Percentiles rank a stretch among this genome's conserved stretches.
Evolutionary conservation across 345 rosid genomes (phyloP).

Genomic region (Ceriops decandra): DNA sequence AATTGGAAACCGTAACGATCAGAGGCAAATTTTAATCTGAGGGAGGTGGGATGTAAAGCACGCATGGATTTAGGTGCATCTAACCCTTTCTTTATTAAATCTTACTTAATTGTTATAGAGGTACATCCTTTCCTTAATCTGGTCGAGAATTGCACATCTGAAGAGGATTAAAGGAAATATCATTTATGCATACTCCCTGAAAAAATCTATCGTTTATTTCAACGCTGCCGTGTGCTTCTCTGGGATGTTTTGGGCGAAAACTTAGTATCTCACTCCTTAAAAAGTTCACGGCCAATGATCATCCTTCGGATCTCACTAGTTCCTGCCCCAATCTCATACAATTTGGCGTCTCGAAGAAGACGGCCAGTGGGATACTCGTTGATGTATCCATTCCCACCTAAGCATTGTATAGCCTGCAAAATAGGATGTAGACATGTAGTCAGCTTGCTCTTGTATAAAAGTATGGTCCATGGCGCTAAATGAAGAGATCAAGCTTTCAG

Average conservation of each 20-base stretch:
- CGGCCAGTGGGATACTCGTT: conserved; percentile 88
- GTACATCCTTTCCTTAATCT: background rate
- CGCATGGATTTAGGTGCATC: too few species aligned
- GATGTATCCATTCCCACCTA: conserved; percentile 96
- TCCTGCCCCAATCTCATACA: conserved; percentile 91
- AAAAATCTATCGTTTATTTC: background rate
- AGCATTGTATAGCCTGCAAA: conserved; percentile 88
- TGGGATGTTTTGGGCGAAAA: background rate
- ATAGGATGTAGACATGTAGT: conserved; percentile 1
- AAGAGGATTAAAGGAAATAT: background rate
- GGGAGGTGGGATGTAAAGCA: too few species aligned
- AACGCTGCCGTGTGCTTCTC: background rate
- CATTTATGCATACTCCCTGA: too few species aligned
- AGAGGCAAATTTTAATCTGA: too few species aligned
- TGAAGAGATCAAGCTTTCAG: too few species aligned
- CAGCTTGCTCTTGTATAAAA: background rate
- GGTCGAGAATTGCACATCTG: conserved; percentile 1
- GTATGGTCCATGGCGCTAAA: background rate
- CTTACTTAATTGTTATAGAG: background rate
- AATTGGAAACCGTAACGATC: too few species aligned
- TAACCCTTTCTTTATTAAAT: too few species aligned
- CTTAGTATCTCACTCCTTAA: conserved; percentile 40
- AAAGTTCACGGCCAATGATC: conserved; percentile 83
- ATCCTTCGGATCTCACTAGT: conserved; percentile 94
- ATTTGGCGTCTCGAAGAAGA: conserved; percentile 83